Conservation (phyloP, 2,329 filamentous ascomycete species). For the Periglandula ipomoeae region DNA sequence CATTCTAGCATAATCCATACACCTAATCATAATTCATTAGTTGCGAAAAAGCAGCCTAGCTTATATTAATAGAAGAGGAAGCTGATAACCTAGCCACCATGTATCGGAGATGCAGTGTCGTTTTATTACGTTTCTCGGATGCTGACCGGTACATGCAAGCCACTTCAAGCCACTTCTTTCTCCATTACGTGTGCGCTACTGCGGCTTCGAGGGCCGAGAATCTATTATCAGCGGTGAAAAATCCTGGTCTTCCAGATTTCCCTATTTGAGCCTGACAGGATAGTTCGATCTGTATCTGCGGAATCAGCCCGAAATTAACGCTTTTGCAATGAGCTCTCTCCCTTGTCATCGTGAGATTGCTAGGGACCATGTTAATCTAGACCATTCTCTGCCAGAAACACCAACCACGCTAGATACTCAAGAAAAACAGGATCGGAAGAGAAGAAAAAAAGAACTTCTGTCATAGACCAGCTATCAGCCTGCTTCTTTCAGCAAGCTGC, state of each 20-base stretch:
- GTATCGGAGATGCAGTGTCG: neutral
- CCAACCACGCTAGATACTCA: too few species aligned
- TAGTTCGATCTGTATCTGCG: too few species aligned
- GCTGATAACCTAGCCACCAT: neutral
- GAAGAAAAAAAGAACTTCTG: too few species aligned
- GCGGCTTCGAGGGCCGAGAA: neutral
- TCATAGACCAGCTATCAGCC: neutral
- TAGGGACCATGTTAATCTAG: too few species aligned
- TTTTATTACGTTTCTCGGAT: neutral
- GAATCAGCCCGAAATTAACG: too few species aligned
- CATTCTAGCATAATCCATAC: too few species aligned
- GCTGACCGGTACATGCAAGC: neutral
- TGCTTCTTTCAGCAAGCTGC: neutral
- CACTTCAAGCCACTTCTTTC: neutral
- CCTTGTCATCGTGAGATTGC: too few species aligned
- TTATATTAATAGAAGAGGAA: neutral
- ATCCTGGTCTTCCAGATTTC: too few species aligned
- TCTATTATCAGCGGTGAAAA: neutral
- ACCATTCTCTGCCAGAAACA: too few species aligned
- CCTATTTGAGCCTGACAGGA: too few species aligned
- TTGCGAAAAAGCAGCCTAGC: neutral
- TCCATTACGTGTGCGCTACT: neutral
- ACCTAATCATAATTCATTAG: neutral
- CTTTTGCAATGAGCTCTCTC: too few species aligned
- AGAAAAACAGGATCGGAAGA: too few species aligned